Conservation (phyloP, 352 stramenopile species). For the Phytopythium boreale region DNA sequence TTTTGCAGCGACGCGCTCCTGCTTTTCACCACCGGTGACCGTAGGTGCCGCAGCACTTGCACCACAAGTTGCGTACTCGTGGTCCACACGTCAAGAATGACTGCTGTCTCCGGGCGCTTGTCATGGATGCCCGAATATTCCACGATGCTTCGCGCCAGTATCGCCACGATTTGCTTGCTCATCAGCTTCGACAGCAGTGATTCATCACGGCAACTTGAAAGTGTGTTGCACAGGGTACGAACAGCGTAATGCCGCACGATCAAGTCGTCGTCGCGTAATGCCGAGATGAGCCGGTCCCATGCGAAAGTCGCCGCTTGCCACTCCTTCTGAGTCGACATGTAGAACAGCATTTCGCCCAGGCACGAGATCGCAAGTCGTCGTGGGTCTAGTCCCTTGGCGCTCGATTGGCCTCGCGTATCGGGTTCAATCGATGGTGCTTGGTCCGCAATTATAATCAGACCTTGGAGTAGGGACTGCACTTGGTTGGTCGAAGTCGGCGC, state of each 20-base stretch:
- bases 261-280: constrained; percentile 38
- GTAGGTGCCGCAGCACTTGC: constrained; percentile 54
- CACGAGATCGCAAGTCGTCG: constrained; percentile 39
- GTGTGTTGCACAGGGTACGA: constrained; percentile 59
- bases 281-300: constrained; percentile 28
- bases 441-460: constrained; percentile 22
- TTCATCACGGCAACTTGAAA: constrained; percentile 37
- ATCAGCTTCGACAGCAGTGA: constrained; percentile 30
- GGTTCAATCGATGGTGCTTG: background rate
- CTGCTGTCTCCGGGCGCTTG: background rate
- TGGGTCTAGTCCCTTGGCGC: constrained; percentile 8
- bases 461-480: constrained; percentile 41
- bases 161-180: constrained; percentile 35
- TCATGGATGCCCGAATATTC: constrained; percentile 11
- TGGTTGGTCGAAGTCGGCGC: constrained; percentile 54
- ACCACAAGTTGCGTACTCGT: constrained; percentile 43
- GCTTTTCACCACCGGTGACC: constrained; percentile 18
- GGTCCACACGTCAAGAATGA: constrained; percentile 23
- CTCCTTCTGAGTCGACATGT: constrained; percentile 60
- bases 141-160: constrained; percentile 29
- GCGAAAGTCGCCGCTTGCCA: constrained; percentile 29
- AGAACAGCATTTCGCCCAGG: constrained; percentile 74
- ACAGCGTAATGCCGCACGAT: constrained; percentile 52
- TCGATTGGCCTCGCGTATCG: no score
- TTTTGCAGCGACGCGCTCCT: constrained; percentile 25